These are phyloP conservation scores for Ramularia endophylla DNA, from an alignment of 2,329 filamentous ascomycete species.

Conservation along the genomic window DNA sequence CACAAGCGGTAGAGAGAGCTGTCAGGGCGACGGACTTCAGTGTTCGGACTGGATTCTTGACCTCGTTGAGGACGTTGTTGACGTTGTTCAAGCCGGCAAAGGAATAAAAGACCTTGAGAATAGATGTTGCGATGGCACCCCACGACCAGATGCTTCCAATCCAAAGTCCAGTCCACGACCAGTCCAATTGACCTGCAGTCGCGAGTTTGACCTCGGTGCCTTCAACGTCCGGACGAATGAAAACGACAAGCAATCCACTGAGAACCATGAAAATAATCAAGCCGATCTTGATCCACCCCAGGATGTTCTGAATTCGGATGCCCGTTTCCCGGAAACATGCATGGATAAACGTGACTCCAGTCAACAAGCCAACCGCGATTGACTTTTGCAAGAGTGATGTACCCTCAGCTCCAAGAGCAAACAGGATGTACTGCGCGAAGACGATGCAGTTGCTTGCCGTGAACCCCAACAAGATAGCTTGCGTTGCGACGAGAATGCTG, in stretches of 20 bases:
- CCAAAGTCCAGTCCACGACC: conserved; percentile 19
- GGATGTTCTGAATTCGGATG: conserved; percentile 34
- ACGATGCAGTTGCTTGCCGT: conserved; percentile 58
- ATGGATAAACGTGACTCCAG: conserved; percentile 34
- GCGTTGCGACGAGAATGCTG: conserved; percentile 57
- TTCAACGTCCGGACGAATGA: conserved; percentile 17
- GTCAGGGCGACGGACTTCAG: conserved; percentile 44
- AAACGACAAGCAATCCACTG: conserved; percentile 33
- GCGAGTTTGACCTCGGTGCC: background rate
- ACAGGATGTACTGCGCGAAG: conserved; percentile 17
- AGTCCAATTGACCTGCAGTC: conserved; percentile 2
- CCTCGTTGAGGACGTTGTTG: conserved; percentile 66
- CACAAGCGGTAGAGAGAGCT: conserved; percentile 56
- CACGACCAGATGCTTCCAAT: conserved; percentile 51
- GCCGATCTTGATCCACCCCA: conserved; percentile 37
- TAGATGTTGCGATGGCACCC: conserved; percentile 58
- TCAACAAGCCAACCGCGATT: conserved; percentile 39
- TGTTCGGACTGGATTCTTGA: conserved; percentile 61
- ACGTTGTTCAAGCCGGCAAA: conserved; percentile 62
- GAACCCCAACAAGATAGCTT: conserved; percentile 60
- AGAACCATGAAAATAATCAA: conserved; percentile 35
- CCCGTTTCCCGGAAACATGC: conserved; percentile 33
- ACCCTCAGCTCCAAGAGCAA: conserved; percentile 53
- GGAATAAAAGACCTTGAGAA: conserved; percentile 64
- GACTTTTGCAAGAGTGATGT: conserved; percentile 49